Base-by-base conservation (phyloP, 2,329 filamentous ascomycete genomes). In the Colletotrichum kahawae region DNA sequence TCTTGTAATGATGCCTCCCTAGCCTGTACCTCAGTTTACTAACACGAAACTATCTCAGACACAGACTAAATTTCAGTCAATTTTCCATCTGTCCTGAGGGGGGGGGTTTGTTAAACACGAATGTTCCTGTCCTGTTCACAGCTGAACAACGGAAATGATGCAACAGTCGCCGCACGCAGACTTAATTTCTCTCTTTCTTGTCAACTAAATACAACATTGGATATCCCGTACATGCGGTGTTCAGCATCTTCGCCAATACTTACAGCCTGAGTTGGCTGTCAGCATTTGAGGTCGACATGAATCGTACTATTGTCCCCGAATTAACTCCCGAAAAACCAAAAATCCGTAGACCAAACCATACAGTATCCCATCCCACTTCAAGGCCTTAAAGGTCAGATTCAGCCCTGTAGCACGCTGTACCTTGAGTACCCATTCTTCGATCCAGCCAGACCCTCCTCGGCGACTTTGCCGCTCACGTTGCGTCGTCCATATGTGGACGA, bases 391-490 rank as follows among this genome's bases (percentile, higher is more conserved):
- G 21, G 16, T 64, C 69, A 73, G 38, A 18, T 16, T 64, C 67
- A 71, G 27, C 77, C 70, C 31, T 77, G 74, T 54, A 77, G n/a
- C n/a, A 71, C 71, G 34, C 77, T 77, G 63, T 77, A 81, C 63
- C 77, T 77, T n/a, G 76, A 78, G 56, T 76, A 78, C 5, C 57
- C 54, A 7, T 24, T 62, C n/a, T 70, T 70, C 59, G 82, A 80
- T 34, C 83, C 85, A 4, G 84, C 91, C 62, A 89, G 85, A 3
- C 94, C 94, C 81, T 96, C 94, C 82, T 95, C 94, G 0, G 89
- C 93, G 70, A 92, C 83, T 86, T 94, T 95, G 1, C 94, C 94
- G 80, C 93, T 95, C 4, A 95, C 93, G 76, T 93, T 92, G 60
- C 93, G 85, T 62, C 89, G 85, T 21, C 83, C 85, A 67, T 85